Percentiles rank a stretch among this genome's conserved stretches.
These are phyloP conservation scores for Rhizoclosmatium globosum DNA, from an alignment of 192 early-diverging fungal species.

Conservation along the genomic window DNA sequence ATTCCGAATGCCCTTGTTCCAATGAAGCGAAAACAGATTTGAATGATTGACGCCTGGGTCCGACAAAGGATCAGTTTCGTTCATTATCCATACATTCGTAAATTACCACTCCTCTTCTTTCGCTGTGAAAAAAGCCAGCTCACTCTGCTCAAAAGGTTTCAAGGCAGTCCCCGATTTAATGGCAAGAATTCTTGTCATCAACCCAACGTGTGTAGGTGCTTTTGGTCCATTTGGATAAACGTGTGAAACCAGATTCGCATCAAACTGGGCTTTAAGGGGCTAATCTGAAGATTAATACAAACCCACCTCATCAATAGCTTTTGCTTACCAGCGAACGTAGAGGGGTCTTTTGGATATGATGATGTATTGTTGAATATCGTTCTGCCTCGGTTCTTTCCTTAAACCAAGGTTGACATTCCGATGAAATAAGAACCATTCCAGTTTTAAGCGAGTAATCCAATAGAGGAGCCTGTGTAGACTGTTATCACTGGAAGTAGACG, in stretches of 20 bases:
- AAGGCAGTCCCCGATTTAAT: conserved; percentile 18
- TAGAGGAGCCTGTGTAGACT: background rate
- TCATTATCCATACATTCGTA: no score
- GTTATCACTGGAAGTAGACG: background rate
- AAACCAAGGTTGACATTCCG: conserved; percentile 12
- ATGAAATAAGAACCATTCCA: background rate
- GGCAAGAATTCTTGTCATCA: conserved; percentile 35
- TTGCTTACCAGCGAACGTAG: background rate
- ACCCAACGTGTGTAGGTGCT: conserved; percentile 30
- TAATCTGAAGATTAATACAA: background rate
- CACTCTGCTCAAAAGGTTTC: conserved; percentile 28
- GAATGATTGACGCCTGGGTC: conserved; percentile 28
- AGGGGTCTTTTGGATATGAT: conserved; percentile 5
- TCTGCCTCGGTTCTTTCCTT: conserved; percentile 28
- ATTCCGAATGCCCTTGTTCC: background rate
- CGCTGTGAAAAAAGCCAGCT: conserved; percentile 8
- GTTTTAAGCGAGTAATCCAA: conserved; percentile 23
- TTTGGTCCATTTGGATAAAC: conserved; percentile 24
- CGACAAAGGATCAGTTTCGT: background rate
- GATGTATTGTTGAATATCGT: background rate
- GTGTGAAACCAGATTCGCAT: background rate
- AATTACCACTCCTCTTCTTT: conserved; percentile 27
- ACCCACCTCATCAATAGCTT: background rate
- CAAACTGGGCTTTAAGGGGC: conserved; percentile 21
- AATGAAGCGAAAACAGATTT: conserved; percentile 27